Percentiles rank a stretch among this genome's conserved stretches.
phyloP scores from a whole-genome alignment of 306 rosid species.

The Lupinus albus region DNA sequence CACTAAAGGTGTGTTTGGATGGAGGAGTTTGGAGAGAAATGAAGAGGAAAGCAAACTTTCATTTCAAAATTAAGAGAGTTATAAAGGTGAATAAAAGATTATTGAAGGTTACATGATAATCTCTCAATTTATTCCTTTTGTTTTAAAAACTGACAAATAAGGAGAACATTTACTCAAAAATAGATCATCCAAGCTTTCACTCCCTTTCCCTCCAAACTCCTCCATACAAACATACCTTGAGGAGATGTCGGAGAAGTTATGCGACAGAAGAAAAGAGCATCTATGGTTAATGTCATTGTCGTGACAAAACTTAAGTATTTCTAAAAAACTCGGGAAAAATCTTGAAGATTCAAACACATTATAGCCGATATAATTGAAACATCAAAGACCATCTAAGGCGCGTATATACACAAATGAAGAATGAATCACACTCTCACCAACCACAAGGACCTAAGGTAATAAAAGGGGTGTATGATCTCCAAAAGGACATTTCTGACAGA shows the following conservation, averaged over 20 bases:
- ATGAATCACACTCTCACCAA: conserved; percentile 22
- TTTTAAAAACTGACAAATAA: too few species aligned
- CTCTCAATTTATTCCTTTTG: neutral
- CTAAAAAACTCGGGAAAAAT: neutral
- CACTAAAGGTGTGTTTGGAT: neutral
- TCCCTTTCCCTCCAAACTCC: neutral
- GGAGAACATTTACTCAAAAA: neutral
- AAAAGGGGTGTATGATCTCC: neutral
- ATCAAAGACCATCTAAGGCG: neutral
- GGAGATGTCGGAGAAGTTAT: neutral
- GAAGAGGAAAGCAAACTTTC: neutral
- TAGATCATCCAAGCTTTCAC: neutral
- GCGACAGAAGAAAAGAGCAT: conserved; percentile 6
- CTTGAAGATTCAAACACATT: conserved; percentile 3
- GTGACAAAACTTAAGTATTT: neutral
- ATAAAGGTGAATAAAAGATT: neutral
- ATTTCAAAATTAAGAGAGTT: neutral
- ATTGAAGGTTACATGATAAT: neutral
- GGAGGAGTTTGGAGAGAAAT: neutral
- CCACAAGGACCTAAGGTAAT: neutral
- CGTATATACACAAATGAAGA: conserved; percentile 8
- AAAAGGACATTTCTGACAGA: conserved; percentile 19
- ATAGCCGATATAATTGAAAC: conserved; percentile 9
- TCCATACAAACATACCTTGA: neutral
- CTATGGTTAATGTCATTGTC: neutral